Evolutionary conservation across 2,329 filamentous ascomycete species (phyloP).

Genomic region (Gaeumannomyces tritici): DNA sequence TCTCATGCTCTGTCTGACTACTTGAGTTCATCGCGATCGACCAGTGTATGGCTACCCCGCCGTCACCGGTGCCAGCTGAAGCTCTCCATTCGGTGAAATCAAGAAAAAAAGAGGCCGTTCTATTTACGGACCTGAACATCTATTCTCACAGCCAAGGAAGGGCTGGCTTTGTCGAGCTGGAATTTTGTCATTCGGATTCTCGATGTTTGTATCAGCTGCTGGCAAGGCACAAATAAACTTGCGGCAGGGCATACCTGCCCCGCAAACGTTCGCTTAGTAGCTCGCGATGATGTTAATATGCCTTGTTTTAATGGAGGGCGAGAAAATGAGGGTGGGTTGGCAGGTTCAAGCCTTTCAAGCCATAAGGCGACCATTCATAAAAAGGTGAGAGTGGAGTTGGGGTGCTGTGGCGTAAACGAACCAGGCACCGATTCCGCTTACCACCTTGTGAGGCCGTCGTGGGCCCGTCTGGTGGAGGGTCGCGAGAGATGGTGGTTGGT

Average conservation of each 20-base stretch:
- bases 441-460: background rate
- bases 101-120: background rate
- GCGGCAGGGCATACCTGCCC: background rate
- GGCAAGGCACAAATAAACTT: background rate
- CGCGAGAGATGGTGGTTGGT: background rate
- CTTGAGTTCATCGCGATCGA: background rate
- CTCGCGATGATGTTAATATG: background rate
- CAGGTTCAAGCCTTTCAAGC: background rate
- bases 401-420: conserved; percentile 1
- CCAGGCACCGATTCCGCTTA: background rate
- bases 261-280: background rate
- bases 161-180: background rate
- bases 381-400: background rate
- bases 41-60: background rate
- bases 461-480: background rate
- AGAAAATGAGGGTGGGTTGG: background rate
- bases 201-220: background rate
- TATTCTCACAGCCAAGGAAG: background rate
- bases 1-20: background rate
- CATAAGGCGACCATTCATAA: conserved; percentile 10
- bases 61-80: background rate
- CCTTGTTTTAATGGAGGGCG: background rate
- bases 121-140: background rate
- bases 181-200: background rate
- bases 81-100: background rate